Evolutionary conservation across 2,329 filamentous ascomycete species (phyloP).

Genomic region (Aspergillus sp.): DNA sequence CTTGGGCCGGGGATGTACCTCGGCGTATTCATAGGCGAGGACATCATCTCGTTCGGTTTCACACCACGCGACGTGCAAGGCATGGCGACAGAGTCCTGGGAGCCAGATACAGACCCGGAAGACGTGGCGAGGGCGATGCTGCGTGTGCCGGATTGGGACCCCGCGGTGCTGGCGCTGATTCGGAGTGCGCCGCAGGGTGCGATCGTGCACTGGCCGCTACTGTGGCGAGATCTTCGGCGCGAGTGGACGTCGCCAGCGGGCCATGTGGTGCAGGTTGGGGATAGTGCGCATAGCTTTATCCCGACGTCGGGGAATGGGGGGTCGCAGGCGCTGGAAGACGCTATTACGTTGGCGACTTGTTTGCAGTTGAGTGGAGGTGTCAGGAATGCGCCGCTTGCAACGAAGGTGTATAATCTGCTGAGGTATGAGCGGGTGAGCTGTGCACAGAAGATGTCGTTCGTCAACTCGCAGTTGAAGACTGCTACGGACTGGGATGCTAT

Average conservation of each 20-base stretch:
- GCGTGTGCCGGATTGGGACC: slow-evolving; percentile 11
- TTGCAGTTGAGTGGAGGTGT: slow-evolving; percentile 43
- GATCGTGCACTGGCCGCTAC: slow-evolving; percentile 51
- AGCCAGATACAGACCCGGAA: slow-evolving; percentile 10
- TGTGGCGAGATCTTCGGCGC: slow-evolving; percentile 50
- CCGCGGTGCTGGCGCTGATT: slow-evolving; percentile 14
- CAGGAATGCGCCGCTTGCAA: slow-evolving; percentile 30
- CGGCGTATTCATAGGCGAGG: neutral
- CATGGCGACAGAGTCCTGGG: slow-evolving; percentile 11
- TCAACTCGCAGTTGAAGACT: slow-evolving; percentile 34
- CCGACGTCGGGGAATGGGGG: slow-evolving; percentile 9
- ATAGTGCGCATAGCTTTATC: slow-evolving; percentile 14
- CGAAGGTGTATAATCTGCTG: slow-evolving; percentile 18
- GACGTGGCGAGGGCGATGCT: slow-evolving; percentile 15
- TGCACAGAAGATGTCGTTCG: slow-evolving; percentile 50
- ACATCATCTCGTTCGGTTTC: slow-evolving; percentile 5
- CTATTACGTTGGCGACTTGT: slow-evolving; percentile 31
- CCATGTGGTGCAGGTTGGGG: slow-evolving; percentile 13
- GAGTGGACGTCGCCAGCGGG: slow-evolving; percentile 32
- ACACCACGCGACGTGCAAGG: slow-evolving; percentile 9
- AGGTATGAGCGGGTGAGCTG: slow-evolving; percentile 50
- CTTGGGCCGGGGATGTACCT: slow-evolving; percentile 10
- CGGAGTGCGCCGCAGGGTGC: slow-evolving; percentile 20
- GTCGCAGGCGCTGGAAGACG: slow-evolving; percentile 12
- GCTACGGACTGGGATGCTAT: slow-evolving; percentile 13